These are phyloP conservation scores for Fusarium keratoplasticum DNA, from an alignment of 2,329 filamentous ascomycete species.

Conservation along the genomic window DNA sequence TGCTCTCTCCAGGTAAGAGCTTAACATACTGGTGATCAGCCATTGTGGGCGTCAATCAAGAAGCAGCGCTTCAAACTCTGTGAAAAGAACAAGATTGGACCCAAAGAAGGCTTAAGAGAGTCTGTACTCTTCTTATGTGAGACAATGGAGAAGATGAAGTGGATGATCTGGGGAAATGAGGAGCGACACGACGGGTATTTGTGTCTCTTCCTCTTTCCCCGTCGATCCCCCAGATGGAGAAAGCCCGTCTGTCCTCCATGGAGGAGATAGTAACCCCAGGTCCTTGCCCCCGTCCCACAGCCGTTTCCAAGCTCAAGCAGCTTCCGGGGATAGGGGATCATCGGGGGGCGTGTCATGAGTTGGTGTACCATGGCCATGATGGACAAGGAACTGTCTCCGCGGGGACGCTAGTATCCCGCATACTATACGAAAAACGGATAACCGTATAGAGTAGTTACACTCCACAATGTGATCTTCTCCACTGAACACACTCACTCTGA, in stretches of 20 bases:
- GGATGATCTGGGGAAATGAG: slow-evolving; percentile 13
- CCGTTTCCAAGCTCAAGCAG: not conserved
- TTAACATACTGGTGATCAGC: slow-evolving; percentile 36
- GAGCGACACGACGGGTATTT: slow-evolving; percentile 15
- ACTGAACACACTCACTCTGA: not conserved
- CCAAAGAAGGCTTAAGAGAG: slow-evolving; percentile 2
- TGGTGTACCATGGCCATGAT: not conserved
- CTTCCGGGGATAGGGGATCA: not conserved
- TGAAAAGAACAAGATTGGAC: not conserved
- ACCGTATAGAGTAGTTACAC: not conserved
- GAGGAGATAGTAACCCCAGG: not conserved
- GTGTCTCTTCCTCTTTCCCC: not conserved
- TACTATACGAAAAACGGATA: not conserved
- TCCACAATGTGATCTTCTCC: not conserved
- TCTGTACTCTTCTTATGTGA: slow-evolving; percentile 7
- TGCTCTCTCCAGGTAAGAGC: not conserved
- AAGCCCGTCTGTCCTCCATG: not conserved
- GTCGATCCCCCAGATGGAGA: slow-evolving; percentile 4
- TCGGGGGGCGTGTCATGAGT: not conserved
- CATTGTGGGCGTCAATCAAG: slow-evolving; percentile 34
- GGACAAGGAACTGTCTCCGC: not conserved
- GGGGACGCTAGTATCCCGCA: not conserved
- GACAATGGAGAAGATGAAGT: slow-evolving; percentile 12
- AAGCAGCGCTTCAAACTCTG: slow-evolving; percentile 8
- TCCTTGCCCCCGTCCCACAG: slow-evolving; percentile 1